Percentiles rank a stretch among this genome's conserved stretches.
Evolutionary conservation across 768 basidiomycete genomes (phyloP).

Genomic region (Postia placenta): DNA sequence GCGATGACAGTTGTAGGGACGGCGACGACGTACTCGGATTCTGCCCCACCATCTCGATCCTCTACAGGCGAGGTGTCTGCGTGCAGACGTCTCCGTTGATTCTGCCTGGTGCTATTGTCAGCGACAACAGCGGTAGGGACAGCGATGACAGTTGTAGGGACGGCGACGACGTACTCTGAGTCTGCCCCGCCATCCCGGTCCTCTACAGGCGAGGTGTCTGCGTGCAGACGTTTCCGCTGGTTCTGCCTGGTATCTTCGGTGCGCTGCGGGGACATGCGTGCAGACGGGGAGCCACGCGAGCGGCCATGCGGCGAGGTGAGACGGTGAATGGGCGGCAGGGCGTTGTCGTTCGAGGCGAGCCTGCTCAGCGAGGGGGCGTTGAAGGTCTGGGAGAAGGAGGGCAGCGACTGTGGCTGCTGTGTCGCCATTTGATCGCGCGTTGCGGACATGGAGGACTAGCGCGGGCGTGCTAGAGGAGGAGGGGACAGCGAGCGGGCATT

Average conservation of each 20-base stretch:
- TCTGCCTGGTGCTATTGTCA: too few relatives aligned
- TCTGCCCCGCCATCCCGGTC: conserved; percentile 33
- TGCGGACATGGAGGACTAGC: conserved; percentile 30
- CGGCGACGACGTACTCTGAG: conserved; percentile 45
- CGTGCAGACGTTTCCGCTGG: conserved; percentile 22
- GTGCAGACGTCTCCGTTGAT: conserved; percentile 22
- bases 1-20: too few relatives aligned
- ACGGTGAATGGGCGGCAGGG: conserved; percentile 60
- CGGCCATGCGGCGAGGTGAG: conserved; percentile 26
- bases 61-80: conserved; percentile 12
- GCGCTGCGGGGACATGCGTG: conserved; percentile 16
- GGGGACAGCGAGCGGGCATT: background rate
- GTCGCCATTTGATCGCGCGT: conserved; percentile 37
- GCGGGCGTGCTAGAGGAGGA: background rate
- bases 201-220: conserved; percentile 11
- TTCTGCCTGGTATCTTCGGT: conserved; percentile 14
- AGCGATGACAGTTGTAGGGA: too few relatives aligned
- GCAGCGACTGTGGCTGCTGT: conserved; percentile 56
- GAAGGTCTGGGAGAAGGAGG: conserved; percentile 77
- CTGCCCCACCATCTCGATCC: conserved; percentile 31
- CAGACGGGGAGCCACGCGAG: conserved; percentile 12
- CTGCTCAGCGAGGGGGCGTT: conserved; percentile 47
- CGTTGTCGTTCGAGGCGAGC: conserved; percentile 44
- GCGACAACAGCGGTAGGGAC: too few relatives aligned
- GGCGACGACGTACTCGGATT: conserved; percentile 46